Percentiles rank a stretch among this genome's conserved stretches.
phyloP scores from a whole-genome alignment of 1,139 yeast genomes.

The Suhomyces wounanorum region DNA sequence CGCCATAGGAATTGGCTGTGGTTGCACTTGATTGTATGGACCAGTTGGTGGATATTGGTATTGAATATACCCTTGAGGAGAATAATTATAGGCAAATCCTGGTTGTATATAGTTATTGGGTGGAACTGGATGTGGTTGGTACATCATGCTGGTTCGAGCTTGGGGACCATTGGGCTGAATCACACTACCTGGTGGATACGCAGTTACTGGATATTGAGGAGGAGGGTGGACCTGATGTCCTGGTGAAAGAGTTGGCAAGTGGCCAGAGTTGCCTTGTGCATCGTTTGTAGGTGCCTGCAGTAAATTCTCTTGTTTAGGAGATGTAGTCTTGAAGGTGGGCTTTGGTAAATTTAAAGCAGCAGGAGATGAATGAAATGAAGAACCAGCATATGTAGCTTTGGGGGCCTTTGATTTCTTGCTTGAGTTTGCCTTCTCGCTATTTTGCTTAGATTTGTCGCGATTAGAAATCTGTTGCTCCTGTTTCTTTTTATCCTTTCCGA shows the following conservation, averaged over 20 bases:
- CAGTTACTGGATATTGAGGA: constrained; percentile 34
- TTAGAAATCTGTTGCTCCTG: constrained; percentile 28
- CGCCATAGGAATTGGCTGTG: constrained; percentile 5
- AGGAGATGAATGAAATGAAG: constrained; percentile 60
- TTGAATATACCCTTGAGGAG: constrained; percentile 36
- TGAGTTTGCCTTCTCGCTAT: constrained; percentile 10
- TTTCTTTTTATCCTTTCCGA: constrained; percentile 14
- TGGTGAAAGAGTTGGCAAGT: constrained; percentile 5
- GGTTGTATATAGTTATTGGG: constrained; percentile 21
- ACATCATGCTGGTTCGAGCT: constrained; percentile 4
- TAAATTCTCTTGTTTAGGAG: constrained; percentile 26
- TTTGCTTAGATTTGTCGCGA: constrained; percentile 38
- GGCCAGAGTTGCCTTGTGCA: constrained; percentile 7
- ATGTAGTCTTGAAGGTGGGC: constrained; percentile 47
- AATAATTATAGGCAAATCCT: constrained; percentile 35
- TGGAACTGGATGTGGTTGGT: constrained; percentile 9
- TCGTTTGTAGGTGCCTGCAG: constrained; percentile 4
- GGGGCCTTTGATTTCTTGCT: constrained; percentile 17
- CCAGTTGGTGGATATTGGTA: constrained; percentile 22
- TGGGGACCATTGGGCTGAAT: constrained; percentile 10
- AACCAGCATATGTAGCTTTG: constrained; percentile 54
- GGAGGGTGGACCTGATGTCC: constrained; percentile 20
- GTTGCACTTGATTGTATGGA: constrained; percentile 13
- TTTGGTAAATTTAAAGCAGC: constrained; percentile 59
- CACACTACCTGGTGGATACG: constrained; percentile 28